These are phyloP conservation scores for Plenodomus lindquistii DNA, from an alignment of 2,329 filamentous ascomycete species.

Conservation along the genomic window DNA sequence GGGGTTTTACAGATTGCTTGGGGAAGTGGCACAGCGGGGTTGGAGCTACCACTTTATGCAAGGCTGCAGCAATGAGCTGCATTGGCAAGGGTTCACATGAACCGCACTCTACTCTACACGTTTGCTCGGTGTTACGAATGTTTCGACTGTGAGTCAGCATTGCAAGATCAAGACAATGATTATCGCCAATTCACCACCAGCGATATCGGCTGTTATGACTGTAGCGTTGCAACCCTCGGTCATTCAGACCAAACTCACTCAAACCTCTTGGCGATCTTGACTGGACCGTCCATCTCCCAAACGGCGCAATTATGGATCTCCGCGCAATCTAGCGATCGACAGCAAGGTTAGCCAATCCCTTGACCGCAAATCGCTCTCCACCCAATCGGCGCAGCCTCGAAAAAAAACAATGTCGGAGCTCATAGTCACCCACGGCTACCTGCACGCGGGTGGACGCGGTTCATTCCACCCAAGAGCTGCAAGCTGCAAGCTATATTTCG, in stretches of 20 bases:
- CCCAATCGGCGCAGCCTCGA: conserved; percentile 31
- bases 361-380: not conserved
- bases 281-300: conserved; percentile 1
- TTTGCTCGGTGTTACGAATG: no score
- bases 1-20: not conserved
- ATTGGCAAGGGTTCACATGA: not conserved
- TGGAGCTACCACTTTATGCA: not conserved
- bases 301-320: conserved; percentile 6
- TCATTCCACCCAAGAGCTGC: no score
- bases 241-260: not conserved
- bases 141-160: not conserved
- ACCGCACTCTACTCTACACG: no score
- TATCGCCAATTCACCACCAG: no score
- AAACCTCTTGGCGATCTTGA: not conserved
- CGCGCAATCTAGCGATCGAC: conserved; percentile 21
- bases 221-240: not conserved
- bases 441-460: not conserved
- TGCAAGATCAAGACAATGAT: no score
- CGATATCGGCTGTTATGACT: not conserved
- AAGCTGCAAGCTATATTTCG: not conserved
- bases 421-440: conserved; percentile 6
- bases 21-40: not conserved
- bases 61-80: not conserved
- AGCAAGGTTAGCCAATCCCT: conserved; percentile 10
- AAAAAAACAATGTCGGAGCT: conserved; percentile 12